Percentiles rank a stretch among this genome's conserved stretches.
phyloP scores from a whole-genome alignment of 108 stramenopile species.

The Nitzschia inconspicua region DNA sequence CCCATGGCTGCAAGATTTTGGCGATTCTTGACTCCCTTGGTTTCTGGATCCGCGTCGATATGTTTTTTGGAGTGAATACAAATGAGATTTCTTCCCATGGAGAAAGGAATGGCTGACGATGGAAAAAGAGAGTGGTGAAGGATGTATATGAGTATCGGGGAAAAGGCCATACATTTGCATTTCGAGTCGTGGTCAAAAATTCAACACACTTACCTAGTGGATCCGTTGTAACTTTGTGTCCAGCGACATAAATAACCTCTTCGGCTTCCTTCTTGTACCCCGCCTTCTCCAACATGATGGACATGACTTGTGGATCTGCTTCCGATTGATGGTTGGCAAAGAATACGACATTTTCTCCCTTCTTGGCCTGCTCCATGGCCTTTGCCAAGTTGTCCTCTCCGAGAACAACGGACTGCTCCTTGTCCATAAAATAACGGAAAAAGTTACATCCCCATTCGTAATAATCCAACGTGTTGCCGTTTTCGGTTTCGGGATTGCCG shows the following conservation, averaged over 20 bases:
- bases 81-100: slow-evolving; percentile 92
- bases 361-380: slow-evolving; percentile 61
- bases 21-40: slow-evolving; percentile 77
- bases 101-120: slow-evolving; percentile 96
- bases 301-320: slow-evolving; percentile 94
- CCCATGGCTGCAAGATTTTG: slow-evolving; percentile 90
- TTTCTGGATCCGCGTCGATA: slow-evolving; percentile 92
- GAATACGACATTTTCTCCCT: slow-evolving; percentile 92
- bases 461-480: slow-evolving; percentile 68
- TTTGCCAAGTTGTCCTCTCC: slow-evolving; percentile 75
- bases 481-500: slow-evolving; percentile 45
- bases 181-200: no score
- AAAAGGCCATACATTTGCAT: no score
- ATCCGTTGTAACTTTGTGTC: slow-evolving; percentile 96
- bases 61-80: slow-evolving; percentile 97
- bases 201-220: no score
- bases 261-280: slow-evolving; percentile 62
- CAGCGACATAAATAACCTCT: slow-evolving; percentile 84
- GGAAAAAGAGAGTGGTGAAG: no score
- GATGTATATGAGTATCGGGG: no score
- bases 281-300: slow-evolving; percentile 60
- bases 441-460: slow-evolving; percentile 88
- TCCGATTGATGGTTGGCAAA: slow-evolving; percentile 96
- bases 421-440: slow-evolving; percentile 86
- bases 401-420: slow-evolving; percentile 57